Base-by-base conservation (phyloP, 1,284 basidiomycete species). In the Leccinum colubrinum region DNA sequence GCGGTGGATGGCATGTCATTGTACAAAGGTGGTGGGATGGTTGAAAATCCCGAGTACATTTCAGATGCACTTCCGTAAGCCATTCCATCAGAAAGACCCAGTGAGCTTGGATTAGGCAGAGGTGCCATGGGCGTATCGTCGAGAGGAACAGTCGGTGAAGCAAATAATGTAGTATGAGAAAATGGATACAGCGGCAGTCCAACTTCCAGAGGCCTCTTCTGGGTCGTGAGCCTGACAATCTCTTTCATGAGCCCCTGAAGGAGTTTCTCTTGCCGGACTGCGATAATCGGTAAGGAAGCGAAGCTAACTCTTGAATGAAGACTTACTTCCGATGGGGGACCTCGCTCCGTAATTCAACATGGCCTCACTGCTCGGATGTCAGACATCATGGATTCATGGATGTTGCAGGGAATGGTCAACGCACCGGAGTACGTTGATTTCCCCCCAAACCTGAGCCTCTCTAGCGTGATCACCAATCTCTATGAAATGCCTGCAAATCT, bases 191-290 rank as follows among this genome's bases (percentile, higher is more conserved):
- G 79, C 1, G 91, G 90, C 20, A 91, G 80, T 33, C 87, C 87
- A 61, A 91, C 86, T 72, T 91, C 85, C 41, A 92, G 79, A 14
- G 91, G 90, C 64, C 84, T 84, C 69, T 87, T 86, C 72, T 92
- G 90, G 17, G 82, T 84, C 14, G 91, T 93, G 79, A 91, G 83
- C 59, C 86, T 81, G n/a, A 93, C 85, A 64, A 93, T 92, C 72
- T 92, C 91, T 54, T 84, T 80, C 91, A 93, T 92, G 41, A 93
- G 79, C 3, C 87, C 89, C 69, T 92, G 90, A n/a, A 93, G 79
- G 17, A 93, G 77, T 65, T 83, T 84, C 72, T 93, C 90, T 77
- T 93, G 91, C 30, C 90, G 89, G 51, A 84, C 90, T 92, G 65
- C 48, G 64, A 35, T 35, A 56, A 60, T 46, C 65, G 65, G 56